Percentiles rank a stretch among this genome's conserved stretches.
phyloP scores from a whole-genome alignment of 306 rosid species.

The Medicago ruthenica region DNA sequence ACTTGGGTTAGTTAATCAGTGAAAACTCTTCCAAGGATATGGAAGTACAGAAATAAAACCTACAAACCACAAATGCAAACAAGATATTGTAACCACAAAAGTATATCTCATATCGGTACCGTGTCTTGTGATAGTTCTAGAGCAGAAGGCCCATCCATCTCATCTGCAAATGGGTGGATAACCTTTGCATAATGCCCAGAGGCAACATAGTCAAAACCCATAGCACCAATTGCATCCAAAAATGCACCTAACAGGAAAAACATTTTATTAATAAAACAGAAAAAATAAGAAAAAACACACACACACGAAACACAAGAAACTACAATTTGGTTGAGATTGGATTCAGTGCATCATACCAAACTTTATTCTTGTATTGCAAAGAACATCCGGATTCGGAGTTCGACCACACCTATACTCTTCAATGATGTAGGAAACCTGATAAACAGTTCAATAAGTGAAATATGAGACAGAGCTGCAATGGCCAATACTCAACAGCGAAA shows the following conservation, averaged over 20 bases:
- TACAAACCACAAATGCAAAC: constrained; percentile 31
- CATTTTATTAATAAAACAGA: constrained; percentile 14
- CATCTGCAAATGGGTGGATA: constrained; percentile 61
- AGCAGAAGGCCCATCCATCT: constrained; percentile 55
- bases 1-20: constrained; percentile 20
- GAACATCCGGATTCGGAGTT: constrained; percentile 93
- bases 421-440: constrained; percentile 85
- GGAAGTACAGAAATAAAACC: constrained; percentile 21
- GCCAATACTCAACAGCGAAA: background rate
- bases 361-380: constrained; percentile 95
- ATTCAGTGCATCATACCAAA: constrained; percentile 66
- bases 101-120: constrained; percentile 54
- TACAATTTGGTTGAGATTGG: background rate
- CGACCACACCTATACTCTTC: constrained; percentile 92
- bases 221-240: constrained; percentile 79
- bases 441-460: constrained; percentile 33
- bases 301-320: constrained; percentile 10
- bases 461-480: constrained; percentile 3
- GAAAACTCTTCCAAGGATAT: constrained; percentile 25
- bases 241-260: constrained; percentile 71
- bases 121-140: constrained; percentile 79
- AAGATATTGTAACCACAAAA: constrained; percentile 26
- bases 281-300: background rate
- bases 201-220: constrained; percentile 89
- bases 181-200: constrained; percentile 96